Evolutionary conservation across 2,329 filamentous ascomycete species (phyloP).

Genomic region (Venturia carpophila): DNA sequence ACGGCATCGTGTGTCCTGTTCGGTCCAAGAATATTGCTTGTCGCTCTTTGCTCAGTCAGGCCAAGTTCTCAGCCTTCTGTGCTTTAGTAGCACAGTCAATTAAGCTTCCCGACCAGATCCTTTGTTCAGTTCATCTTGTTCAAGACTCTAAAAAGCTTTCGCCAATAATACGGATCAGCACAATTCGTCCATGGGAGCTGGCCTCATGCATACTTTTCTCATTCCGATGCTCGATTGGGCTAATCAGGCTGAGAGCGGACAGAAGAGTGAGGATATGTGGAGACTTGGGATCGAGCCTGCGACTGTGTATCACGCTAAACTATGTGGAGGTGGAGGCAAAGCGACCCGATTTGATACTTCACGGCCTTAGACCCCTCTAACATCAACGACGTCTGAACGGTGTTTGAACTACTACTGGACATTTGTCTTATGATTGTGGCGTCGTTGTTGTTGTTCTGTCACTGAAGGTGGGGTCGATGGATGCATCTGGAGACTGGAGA

Average conservation of each 20-base stretch:
- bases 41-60: background rate
- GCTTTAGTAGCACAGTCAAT: background rate
- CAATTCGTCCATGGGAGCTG: background rate
- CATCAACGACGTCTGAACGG: background rate
- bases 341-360: background rate
- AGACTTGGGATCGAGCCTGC: background rate
- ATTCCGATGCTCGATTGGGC: background rate
- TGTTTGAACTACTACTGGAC: background rate
- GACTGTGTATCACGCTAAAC: background rate
- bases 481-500: background rate
- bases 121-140: background rate
- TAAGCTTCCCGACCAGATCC: background rate
- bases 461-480: background rate
- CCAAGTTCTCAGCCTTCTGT: too few species aligned
- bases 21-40: background rate
- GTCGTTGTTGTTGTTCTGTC: background rate
- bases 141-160: background rate
- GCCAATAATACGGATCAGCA: background rate
- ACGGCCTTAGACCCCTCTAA: background rate
- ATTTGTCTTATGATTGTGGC: background rate
- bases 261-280: background rate
- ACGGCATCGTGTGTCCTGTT: background rate
- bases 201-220: background rate
- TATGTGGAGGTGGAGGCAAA: slow-evolving; percentile 5
- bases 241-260: background rate